Evolutionary conservation across 2,329 filamentous ascomycete genomes (phyloP).

Genomic region (Aspergillus novoparasiticus): DNA sequence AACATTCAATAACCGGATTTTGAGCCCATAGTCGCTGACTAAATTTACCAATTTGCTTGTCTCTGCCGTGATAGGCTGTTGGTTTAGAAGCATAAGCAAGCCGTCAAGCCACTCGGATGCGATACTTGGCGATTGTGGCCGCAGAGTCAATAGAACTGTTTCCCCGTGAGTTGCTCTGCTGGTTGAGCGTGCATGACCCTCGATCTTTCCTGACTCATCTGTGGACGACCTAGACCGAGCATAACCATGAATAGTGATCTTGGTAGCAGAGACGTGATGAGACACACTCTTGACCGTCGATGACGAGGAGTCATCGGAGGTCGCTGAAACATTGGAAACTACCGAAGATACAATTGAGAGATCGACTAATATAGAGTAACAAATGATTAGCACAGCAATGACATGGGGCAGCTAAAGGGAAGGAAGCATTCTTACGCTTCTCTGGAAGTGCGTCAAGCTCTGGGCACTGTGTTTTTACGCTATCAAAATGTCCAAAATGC

Average conservation of each 20-base stretch:
- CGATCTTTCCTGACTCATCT: conserved; percentile 39
- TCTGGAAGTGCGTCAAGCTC: conserved; percentile 72
- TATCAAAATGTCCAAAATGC: conserved; percentile 83
- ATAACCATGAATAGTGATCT: conserved; percentile 88
- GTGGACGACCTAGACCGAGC: conserved; percentile 34
- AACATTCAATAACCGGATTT: conserved; percentile 90
- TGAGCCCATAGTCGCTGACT: conserved; percentile 86
- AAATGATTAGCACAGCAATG: conserved; percentile 3
- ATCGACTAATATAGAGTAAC: conserved; percentile 60
- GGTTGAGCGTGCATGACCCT: conserved; percentile 33
- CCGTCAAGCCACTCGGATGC: conserved; percentile 98
- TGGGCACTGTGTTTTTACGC: conserved; percentile 66
- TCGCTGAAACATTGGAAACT: conserved; percentile 83
- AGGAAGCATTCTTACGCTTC: conserved; percentile 58
- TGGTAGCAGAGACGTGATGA: conserved; percentile 60
- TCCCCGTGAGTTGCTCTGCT: conserved; percentile 58
- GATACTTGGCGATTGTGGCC: conserved; percentile 76
- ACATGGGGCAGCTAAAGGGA: background rate
- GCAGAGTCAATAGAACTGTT: conserved; percentile 75
- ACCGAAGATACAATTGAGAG: conserved; percentile 87
- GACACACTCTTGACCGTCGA: conserved; percentile 50
- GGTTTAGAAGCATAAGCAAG: conserved; percentile 89
- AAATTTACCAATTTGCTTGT: conserved; percentile 86
- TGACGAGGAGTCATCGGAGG: conserved; percentile 53
- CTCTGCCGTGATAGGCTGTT: conserved; percentile 94